Base-by-base conservation (phyloP, 148 eudicot species). In the Amaranthus cruentus region DNA sequence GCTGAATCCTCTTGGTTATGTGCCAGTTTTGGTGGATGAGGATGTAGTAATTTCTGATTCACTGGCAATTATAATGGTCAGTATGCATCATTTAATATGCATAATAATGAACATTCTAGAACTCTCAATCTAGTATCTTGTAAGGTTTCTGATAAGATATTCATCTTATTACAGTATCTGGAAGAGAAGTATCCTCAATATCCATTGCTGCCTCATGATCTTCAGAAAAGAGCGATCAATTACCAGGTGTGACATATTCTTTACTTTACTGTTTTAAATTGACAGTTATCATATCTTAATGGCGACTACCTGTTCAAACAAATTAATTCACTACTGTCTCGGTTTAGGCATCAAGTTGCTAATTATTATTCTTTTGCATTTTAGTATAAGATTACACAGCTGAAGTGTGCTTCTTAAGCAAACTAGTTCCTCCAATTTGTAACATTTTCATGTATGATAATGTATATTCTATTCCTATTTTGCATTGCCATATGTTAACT, bases 151-250 rank as follows among this genome's bases (percentile, higher is more conserved):
- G 43, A 64, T 7, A 52, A 64, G 14, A 59, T 28, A 58, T 68
- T 67, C 3, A 1, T 59, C 6, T 21, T 69, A 48, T 21, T 71
- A 6, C 85, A 91, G 98, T 89, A 91, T 78, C 79, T 94, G 73
- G 98, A 91, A 76, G 98, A 91, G 80, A 94, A 86, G 84, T 94
- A 87, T 81, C 96, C 96, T 74, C 90, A 91, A 82, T 83, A 77
- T 70, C 87, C 90, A 38, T 79, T 91, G 83, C 72, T 94, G 78
- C 97, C 98, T 63, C 69, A 72, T 70, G 93, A 94, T 85, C 81
- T 84, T 72, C 89, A 88, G 85, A 81, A 79, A 75, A 89, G 84
- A 80, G 91, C 91, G 51, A 72, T 94, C 58, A 91, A 90, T 69
- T 89, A 84, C 81, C 98, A 91, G 93, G 98, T 94, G 49, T 47